Conservation (phyloP, 164 flowering plant genomes). For the Saururus chinensis region DNA sequence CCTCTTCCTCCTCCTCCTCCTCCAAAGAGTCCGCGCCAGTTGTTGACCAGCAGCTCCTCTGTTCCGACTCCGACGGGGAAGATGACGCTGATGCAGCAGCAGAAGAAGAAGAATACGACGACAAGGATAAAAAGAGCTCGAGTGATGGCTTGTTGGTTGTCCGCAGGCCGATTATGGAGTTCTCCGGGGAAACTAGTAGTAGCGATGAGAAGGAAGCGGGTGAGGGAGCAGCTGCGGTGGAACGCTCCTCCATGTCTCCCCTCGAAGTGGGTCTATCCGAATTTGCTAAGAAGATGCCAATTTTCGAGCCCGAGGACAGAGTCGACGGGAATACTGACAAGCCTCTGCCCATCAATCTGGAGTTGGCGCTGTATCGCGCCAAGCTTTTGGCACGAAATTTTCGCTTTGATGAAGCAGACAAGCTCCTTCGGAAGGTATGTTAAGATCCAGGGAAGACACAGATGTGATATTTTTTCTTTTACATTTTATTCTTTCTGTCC, state of each 20-base stretch:
- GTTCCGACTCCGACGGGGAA: conserved; percentile 5
- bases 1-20: conserved; percentile 21
- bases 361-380: conserved; percentile 71
- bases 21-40: conserved; percentile 20
- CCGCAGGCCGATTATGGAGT: conserved; percentile 59
- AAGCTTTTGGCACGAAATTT: conserved; percentile 50
- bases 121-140: conserved; percentile 7
- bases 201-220: conserved; percentile 13
- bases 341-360: conserved; percentile 70
- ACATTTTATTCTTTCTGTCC: not conserved
- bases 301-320: conserved; percentile 67
- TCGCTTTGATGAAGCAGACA: conserved; percentile 47
- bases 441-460: no score
- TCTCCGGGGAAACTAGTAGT: conserved; percentile 5
- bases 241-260: conserved; percentile 13
- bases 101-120: conserved; percentile 6
- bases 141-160: conserved; percentile 35
- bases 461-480: no score
- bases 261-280: conserved; percentile 41
- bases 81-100: no score
- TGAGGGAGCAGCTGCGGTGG: no score
- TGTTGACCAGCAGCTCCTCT: conserved; percentile 20
- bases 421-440: conserved; percentile 53
- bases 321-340: conserved; percentile 26
- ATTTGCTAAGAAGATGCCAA: conserved; percentile 69